Percentiles rank a stretch among this genome's conserved stretches.
phyloP scores from a whole-genome alignment of 768 basidiomycete species.

The Baorangia bicolor region DNA sequence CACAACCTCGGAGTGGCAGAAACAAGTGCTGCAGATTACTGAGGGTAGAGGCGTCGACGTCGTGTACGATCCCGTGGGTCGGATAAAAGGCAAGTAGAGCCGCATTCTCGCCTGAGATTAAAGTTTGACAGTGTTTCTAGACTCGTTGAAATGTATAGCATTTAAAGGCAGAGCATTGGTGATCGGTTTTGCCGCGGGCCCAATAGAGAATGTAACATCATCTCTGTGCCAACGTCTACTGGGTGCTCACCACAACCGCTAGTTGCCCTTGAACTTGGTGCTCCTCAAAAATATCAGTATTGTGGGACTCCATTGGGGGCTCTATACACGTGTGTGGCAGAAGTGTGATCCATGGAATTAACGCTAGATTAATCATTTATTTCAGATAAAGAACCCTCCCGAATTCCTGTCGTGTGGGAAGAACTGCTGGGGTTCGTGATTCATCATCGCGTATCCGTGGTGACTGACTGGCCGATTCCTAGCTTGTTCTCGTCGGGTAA shows the following conservation, averaged over 20 bases:
- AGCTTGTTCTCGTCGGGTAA: slow-evolving; percentile 70
- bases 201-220: slow-evolving; percentile 19
- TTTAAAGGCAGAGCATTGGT: slow-evolving; percentile 93
- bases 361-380: background rate
- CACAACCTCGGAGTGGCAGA: slow-evolving; percentile 77
- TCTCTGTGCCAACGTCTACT: background rate
- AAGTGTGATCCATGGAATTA: background rate
- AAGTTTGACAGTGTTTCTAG: slow-evolving; percentile 36
- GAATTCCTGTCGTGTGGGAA: slow-evolving; percentile 68
- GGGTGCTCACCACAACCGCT: background rate
- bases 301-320: slow-evolving; percentile 87
- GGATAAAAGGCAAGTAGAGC: slow-evolving; percentile 54
- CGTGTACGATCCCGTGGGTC: slow-evolving; percentile 84
- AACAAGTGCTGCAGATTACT: slow-evolving; percentile 83
- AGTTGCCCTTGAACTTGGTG: slow-evolving; percentile 84
- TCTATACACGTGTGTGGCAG: slow-evolving; percentile 58
- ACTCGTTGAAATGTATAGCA: slow-evolving; percentile 86
- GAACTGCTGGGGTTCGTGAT: slow-evolving; percentile 59
- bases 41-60: slow-evolving; percentile 83
- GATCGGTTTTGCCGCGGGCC: slow-evolving; percentile 61
- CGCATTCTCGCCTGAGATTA: background rate
- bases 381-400: slow-evolving; percentile 63
- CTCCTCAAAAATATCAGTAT: slow-evolving; percentile 85
- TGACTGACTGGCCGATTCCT: slow-evolving; percentile 7
- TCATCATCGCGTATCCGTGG: background rate